A percentile compares a stretch with the other conserved stretches of the same genome.
Evolutionary conservation across 495 filamentous ascomycete species (phyloP).

Genomic region (Ascobolus immersus): DNA sequence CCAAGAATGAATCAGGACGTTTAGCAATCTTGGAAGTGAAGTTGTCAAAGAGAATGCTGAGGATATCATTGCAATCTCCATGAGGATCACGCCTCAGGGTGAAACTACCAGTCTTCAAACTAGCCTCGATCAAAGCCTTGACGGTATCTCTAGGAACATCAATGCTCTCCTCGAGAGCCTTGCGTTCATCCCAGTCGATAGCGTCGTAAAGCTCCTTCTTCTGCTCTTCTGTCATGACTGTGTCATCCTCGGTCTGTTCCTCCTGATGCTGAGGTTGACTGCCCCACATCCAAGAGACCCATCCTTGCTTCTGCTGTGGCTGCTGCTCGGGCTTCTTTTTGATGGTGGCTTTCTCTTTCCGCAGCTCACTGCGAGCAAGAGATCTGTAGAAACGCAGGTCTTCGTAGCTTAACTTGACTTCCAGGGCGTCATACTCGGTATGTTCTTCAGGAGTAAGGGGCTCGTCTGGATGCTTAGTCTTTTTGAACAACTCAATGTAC

Average conservation of each 20-base stretch:
- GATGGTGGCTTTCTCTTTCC: slow-evolving; percentile 74
- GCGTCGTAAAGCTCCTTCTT: slow-evolving; percentile 88
- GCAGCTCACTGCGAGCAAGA: slow-evolving; percentile 73
- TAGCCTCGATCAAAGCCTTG: slow-evolving; percentile 74
- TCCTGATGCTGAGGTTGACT: slow-evolving; percentile 28
- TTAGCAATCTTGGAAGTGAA: slow-evolving; percentile 74
- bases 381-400: slow-evolving; percentile 94
- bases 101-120: slow-evolving; percentile 76
- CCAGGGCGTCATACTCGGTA: slow-evolving; percentile 46
- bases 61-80: slow-evolving; percentile 45
- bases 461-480: slow-evolving; percentile 64
- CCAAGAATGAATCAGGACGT: slow-evolving; percentile 66
- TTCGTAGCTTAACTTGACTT: slow-evolving; percentile 77
- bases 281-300: slow-evolving; percentile 74
- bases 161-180: slow-evolving; percentile 57
- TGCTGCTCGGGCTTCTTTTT: slow-evolving; percentile 28
- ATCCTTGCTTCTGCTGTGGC: slow-evolving; percentile 35
- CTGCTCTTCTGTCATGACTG: slow-evolving; percentile 77
- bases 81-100: slow-evolving; percentile 76
- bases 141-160: slow-evolving; percentile 74
- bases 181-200: slow-evolving; percentile 96
- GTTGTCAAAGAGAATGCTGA: slow-evolving; percentile 77
- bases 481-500: slow-evolving; percentile 87
- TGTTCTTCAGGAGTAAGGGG: slow-evolving; percentile 39
- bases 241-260: slow-evolving; percentile 39